Evolutionary conservation across 805 yeast genomes (phyloP), one percentile per base, ranked within the genome.

Genomic region (Cyberlindnera maritima): DNA sequence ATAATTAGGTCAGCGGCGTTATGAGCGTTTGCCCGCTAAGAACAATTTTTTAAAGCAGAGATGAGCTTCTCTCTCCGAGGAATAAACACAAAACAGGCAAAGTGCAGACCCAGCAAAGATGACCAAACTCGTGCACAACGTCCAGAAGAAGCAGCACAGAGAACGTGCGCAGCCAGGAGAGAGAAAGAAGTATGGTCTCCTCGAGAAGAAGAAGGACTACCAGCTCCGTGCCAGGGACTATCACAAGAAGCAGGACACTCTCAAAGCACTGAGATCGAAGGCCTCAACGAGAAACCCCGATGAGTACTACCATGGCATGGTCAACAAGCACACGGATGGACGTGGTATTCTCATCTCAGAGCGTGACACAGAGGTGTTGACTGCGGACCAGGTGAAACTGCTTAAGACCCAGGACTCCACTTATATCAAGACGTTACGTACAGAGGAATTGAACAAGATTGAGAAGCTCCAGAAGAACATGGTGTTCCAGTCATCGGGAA

Each of bases 301-400:
- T 75, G 99, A 94, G 67, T 94, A 86, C 70, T 90, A 92, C 66
- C 96, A 89, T 78, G 94, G 89, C 18, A 94, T 94, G 99, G 79
- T 83, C 28, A 72, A 76, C 13, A 72, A 74, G 50, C 76, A 74
- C 58, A 81, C 94, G 4, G 96, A 89, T 53, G 68, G 73, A 2
- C 70, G 76, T 11, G 97, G 97, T 1, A 74, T 87, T 9, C 60
- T 85, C 41, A 64, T 85, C 11, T 70, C 81, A 1, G 88, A 87
- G 19, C 74, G 96, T 50, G 85, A 79, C 17, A 76, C 72, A 21
- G 85, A 79, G 55, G 70, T 71, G 28, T 67, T 90, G 45, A 68
- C 81, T 9, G 76, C 76, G 41, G 96, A 84, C 46, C 96, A 92
- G 59, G 86, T 85, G 41, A 81, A 87, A 61, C 72, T 94, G 38